phyloP scores from a whole-genome alignment of 2,329 filamentous ascomycete species.

The Sphaerulina populicola region DNA sequence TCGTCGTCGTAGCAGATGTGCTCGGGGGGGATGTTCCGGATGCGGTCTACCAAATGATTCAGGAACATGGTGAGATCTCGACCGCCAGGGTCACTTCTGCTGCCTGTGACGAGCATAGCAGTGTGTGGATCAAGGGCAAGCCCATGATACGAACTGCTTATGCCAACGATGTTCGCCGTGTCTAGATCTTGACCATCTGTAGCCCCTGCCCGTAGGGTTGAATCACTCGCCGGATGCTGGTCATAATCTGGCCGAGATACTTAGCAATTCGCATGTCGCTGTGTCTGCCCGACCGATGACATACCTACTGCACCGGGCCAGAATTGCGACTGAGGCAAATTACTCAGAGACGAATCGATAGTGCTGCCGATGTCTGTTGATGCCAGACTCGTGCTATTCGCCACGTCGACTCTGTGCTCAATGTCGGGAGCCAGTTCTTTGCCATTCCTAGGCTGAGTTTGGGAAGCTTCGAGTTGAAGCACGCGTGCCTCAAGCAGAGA shows the following conservation, averaged over 20 bases:
- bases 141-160: background rate
- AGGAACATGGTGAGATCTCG: slow-evolving; percentile 19
- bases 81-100: slow-evolving; percentile 12
- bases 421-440: background rate
- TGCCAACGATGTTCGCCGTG: background rate
- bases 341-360: background rate
- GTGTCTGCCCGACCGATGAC: background rate
- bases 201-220: background rate
- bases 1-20: slow-evolving; percentile 20
- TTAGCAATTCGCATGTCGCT: background rate
- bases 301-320: slow-evolving; percentile 5
- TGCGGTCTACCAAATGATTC: slow-evolving; percentile 21
- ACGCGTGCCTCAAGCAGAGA: slow-evolving; percentile 19
- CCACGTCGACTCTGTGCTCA: background rate
- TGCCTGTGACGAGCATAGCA: slow-evolving; percentile 12
- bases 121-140: slow-evolving; percentile 12
- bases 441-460: background rate
- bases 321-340: background rate
- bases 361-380: slow-evolving; percentile 6
- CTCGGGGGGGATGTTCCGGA: slow-evolving; percentile 16
- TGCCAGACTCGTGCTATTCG: slow-evolving; percentile 3
- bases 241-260: background rate
- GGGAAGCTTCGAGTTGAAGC: slow-evolving; percentile 12
- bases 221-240: background rate
- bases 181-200: background rate